Evolutionary conservation across 2,329 filamentous ascomycete genomes (phyloP).

Genomic region (Fusarium sp.): DNA sequence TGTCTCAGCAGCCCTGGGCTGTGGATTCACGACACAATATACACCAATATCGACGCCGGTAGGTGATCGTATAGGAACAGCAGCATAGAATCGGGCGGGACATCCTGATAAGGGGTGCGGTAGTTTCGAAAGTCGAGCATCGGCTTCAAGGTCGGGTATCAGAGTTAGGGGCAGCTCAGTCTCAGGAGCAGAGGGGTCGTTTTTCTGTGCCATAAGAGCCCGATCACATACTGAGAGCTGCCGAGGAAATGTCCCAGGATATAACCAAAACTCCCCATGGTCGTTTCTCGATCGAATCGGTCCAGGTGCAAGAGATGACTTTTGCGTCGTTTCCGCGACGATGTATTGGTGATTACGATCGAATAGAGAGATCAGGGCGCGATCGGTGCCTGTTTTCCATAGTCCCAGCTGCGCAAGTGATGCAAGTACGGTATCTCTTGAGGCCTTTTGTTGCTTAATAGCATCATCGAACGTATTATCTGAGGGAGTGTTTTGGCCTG

Average conservation of each 20-base stretch:
- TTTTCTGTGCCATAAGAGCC: slow-evolving; percentile 33
- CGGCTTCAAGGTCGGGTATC: slow-evolving; percentile 50
- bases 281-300: slow-evolving; percentile 16
- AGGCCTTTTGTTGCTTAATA: not conserved
- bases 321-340: slow-evolving; percentile 60
- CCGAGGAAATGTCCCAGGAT: slow-evolving; percentile 46
- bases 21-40: slow-evolving; percentile 48
- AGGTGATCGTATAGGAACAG: slow-evolving; percentile 54
- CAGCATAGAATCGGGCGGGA: slow-evolving; percentile 53
- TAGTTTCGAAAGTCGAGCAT: slow-evolving; percentile 47
- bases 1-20: slow-evolving; percentile 2
- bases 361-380: slow-evolving; percentile 63
- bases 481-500: not conserved
- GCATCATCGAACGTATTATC: not conserved
- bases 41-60: slow-evolving; percentile 57
- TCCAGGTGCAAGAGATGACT: slow-evolving; percentile 52
- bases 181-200: not conserved
- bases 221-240: slow-evolving; percentile 46
- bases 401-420: slow-evolving; percentile 62
- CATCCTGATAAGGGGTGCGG: slow-evolving; percentile 36
- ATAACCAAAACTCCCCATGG: slow-evolving; percentile 40
- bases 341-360: slow-evolving; percentile 61
- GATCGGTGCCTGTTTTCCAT: slow-evolving; percentile 55
- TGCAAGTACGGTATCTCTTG: slow-evolving; percentile 55
- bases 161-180: slow-evolving; percentile 49